Base-by-base conservation (phyloP, 2,329 filamentous ascomycete species). In the Podosphaera leucotricha region DNA sequence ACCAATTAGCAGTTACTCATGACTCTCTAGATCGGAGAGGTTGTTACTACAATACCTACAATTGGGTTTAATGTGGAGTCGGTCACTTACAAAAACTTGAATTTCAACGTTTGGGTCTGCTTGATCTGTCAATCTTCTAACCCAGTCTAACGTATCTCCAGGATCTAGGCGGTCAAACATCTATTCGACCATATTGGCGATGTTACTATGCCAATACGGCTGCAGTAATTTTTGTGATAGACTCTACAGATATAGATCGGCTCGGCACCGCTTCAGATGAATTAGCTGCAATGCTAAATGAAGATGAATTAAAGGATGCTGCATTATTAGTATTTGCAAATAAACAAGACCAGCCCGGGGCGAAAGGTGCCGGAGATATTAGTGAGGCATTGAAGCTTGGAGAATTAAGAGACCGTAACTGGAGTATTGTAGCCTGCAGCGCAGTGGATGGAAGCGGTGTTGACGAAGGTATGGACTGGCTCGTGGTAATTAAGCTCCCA, bases 21-120 rank as follows among this genome's bases (percentile, higher is more conserved):
- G 19, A 44, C 20, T 28, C 41, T 40, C 28, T 60, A 94, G 84
- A 92, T 98, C 59, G 90, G 90, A 59, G 90, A 98, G 62, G 90
- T 98, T 38, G 90, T 98, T 53, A 95, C 90, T 49, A 98, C 90
- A 56, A 95, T 95, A 70, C 90, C 90, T 18, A 98, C 90, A 44
- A 95, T 98, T 61, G 90, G 90, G 48, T 98, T 98, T 70, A 98
- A 98, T 62, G 90, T 98, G 55, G 90, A 98, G 65, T 93, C 85
- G 19, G 90, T 98, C 51, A 90, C 85, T 55, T 98, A 98, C 70
- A 87, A 87, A 62, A 95, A 94, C 61, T 72, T 98, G 49, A 93
- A 94, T 62, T 92, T 98, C 62, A 95, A 95, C 59, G 90, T 98
- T 57, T 98, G 90, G 90, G 80, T 84, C 77, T 46, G 76, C 58